These are phyloP conservation scores for Filosporella fistucella DNA, from an alignment of 495 filamentous ascomycete genomes.

Conservation along the genomic window DNA sequence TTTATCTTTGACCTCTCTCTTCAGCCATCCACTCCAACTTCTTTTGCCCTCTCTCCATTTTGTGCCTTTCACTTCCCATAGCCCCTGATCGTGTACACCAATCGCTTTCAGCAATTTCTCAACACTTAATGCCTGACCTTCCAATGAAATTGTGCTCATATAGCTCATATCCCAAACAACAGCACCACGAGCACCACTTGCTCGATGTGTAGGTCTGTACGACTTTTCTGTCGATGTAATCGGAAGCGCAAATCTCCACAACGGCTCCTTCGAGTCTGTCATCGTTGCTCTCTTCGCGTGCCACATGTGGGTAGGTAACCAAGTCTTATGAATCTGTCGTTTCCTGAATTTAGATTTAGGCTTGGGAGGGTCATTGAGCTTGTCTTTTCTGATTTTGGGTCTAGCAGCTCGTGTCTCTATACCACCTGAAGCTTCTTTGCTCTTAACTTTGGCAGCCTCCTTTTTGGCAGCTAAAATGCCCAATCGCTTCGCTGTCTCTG, in stretches of 20 bases:
- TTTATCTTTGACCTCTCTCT: constrained; percentile 49
- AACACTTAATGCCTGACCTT: constrained; percentile 60
- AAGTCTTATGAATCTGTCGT: constrained; percentile 82
- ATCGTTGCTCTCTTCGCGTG: constrained; percentile 91
- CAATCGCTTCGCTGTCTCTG: constrained; percentile 74
- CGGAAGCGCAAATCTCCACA: constrained; percentile 88
- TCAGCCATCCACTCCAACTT: constrained; percentile 61
- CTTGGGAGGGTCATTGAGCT: constrained; percentile 60
- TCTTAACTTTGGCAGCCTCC: constrained; percentile 47
- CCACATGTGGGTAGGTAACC: constrained; percentile 92
- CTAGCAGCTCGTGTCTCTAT: constrained; percentile 24
- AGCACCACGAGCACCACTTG: constrained; percentile 55
- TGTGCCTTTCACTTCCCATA: constrained; percentile 56
- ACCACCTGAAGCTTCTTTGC: constrained; percentile 6
- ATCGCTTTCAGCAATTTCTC: constrained; percentile 59
- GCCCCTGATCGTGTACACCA: constrained; percentile 51
- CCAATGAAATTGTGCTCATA: constrained; percentile 78
- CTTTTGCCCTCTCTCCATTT: constrained; percentile 76
- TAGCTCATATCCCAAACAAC: constrained; percentile 96
- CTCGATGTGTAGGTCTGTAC: constrained; percentile 82
- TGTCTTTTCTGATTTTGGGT: constrained; percentile 68
- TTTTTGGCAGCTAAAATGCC: constrained; percentile 58
- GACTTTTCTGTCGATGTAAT: constrained; percentile 82
- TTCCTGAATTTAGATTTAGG: constrained; percentile 72
- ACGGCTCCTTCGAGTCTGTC: constrained; percentile 67